phyloP scores from a whole-genome alignment of 2,329 filamentous ascomycete species.

The Scortechinia acanthostroma region DNA sequence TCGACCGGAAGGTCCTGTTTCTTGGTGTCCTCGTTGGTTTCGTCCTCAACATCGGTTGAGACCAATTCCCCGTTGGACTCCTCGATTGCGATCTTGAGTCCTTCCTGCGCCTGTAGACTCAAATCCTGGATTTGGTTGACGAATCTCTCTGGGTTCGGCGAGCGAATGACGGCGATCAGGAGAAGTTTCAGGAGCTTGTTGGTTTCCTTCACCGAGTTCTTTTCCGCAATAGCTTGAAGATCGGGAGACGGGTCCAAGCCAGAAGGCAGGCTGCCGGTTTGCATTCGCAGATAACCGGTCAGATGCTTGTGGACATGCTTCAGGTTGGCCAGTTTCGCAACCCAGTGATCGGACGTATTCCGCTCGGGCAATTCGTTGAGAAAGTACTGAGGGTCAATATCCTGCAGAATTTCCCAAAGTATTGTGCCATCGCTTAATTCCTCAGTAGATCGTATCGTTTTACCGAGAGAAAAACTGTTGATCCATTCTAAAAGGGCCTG shows the following conservation, averaged over 20 bases:
- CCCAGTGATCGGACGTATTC: conserved; percentile 31
- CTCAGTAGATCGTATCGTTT: conserved; percentile 24
- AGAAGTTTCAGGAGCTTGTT: conserved; percentile 35
- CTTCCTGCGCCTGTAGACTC: conserved; percentile 29
- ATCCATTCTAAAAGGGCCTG: conserved; percentile 35
- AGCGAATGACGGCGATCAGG: conserved; percentile 34
- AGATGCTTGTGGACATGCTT: conserved; percentile 35
- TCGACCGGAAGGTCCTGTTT: conserved; percentile 26
- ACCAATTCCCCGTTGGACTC: conserved; percentile 29
- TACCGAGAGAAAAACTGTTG: conserved; percentile 31
- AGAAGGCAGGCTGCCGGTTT: conserved; percentile 29
- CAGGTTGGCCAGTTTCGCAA: conserved; percentile 35
- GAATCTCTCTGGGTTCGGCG: conserved; percentile 31
- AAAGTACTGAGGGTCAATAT: conserved; percentile 36
- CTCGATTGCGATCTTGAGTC: conserved; percentile 34
- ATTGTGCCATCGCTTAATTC: conserved; percentile 33
- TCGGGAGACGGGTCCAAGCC: conserved; percentile 30
- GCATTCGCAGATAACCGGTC: conserved; percentile 30
- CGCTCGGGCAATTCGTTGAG: conserved; percentile 34
- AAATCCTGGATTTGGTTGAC: conserved; percentile 31
- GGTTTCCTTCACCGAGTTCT: conserved; percentile 27
- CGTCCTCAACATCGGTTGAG: conserved; percentile 21
- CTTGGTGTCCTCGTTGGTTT: conserved; percentile 19
- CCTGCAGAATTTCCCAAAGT: conserved; percentile 33
- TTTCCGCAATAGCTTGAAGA: conserved; percentile 33